These are phyloP conservation scores for Teratosphaeria gauchensis DNA, from an alignment of 2,329 filamentous ascomycete species.

Conservation along the genomic window DNA sequence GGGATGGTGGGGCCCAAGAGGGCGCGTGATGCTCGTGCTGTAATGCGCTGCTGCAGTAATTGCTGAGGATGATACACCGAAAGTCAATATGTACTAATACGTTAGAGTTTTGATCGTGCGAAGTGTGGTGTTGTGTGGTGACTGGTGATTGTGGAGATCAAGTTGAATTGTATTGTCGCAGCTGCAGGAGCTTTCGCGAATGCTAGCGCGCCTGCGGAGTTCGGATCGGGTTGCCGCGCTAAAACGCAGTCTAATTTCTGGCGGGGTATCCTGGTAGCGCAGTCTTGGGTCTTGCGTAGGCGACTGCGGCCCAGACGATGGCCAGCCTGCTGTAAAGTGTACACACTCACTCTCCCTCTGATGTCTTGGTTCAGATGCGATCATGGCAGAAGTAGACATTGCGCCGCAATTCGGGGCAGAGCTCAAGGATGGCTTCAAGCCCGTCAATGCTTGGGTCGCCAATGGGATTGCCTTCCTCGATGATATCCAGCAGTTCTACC, in stretches of 20 bases:
- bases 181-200: not conserved
- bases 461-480: slow-evolving; percentile 91
- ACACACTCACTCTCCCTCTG: not conserved
- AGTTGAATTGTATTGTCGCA: not conserved
- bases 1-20: not conserved
- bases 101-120: not conserved
- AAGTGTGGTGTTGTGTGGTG: not conserved
- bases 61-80: not conserved
- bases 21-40: not conserved
- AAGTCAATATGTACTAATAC: not conserved
- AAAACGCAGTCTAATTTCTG: not conserved
- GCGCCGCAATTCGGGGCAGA: slow-evolving; percentile 84
- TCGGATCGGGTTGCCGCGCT: not conserved
- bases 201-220: not conserved
- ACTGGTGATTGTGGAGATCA: not conserved
- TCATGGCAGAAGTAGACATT: slow-evolving; percentile 74
- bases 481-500: slow-evolving; percentile 94
- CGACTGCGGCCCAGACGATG: not conserved
- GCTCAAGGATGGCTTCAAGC: slow-evolving; percentile 97
- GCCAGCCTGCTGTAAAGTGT: not conserved
- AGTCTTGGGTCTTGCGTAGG: not conserved
- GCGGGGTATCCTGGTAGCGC: not conserved
- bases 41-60: not conserved
- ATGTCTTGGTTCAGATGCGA: slow-evolving; percentile 4
- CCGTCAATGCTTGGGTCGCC: slow-evolving; percentile 81